These are phyloP conservation scores for Ceratobasidium sp. DNA, from an alignment of 1,284 basidiomycete species.

Conservation along the genomic window DNA sequence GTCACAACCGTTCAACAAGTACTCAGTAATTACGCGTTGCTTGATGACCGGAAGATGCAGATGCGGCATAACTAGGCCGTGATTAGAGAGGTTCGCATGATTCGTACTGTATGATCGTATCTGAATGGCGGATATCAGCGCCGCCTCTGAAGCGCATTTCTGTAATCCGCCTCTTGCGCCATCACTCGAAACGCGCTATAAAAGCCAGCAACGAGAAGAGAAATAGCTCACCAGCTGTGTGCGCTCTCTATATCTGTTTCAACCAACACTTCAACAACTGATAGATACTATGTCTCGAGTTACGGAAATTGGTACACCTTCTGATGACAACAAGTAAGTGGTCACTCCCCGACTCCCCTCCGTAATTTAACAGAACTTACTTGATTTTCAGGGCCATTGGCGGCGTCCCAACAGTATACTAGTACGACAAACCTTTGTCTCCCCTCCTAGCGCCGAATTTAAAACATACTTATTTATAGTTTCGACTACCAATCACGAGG, in stretches of 20 bases:
- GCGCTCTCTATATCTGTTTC: neutral
- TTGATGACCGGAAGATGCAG: too few relatives aligned
- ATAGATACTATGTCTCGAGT: conserved; percentile 23
- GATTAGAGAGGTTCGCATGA: neutral
- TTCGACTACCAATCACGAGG: conserved; percentile 33
- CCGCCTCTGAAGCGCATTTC: conserved; percentile 3
- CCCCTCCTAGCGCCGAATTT: neutral
- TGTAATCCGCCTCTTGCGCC: conserved; percentile 3
- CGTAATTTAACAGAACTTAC: neutral
- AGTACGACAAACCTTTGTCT: neutral
- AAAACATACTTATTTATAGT: neutral
- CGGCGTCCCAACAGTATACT: conserved; percentile 35
- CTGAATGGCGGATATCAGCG: conserved; percentile 2
- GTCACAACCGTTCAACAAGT: too few relatives aligned
- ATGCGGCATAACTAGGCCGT: neutral
- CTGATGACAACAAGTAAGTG: conserved; percentile 34
- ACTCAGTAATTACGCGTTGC: too few relatives aligned
- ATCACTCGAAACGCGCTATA: neutral
- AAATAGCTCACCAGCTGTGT: neutral
- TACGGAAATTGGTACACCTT: conserved; percentile 29
- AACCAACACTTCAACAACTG: neutral
- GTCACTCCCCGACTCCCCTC: neutral
- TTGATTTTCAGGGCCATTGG: conserved; percentile 28
- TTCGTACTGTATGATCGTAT: neutral
- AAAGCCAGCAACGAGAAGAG: neutral